Percentiles rank a stretch among this genome's conserved stretches.
phyloP scores from a whole-genome alignment of 2,329 filamentous ascomycete species.

The Malbranchea cinnamomea region DNA sequence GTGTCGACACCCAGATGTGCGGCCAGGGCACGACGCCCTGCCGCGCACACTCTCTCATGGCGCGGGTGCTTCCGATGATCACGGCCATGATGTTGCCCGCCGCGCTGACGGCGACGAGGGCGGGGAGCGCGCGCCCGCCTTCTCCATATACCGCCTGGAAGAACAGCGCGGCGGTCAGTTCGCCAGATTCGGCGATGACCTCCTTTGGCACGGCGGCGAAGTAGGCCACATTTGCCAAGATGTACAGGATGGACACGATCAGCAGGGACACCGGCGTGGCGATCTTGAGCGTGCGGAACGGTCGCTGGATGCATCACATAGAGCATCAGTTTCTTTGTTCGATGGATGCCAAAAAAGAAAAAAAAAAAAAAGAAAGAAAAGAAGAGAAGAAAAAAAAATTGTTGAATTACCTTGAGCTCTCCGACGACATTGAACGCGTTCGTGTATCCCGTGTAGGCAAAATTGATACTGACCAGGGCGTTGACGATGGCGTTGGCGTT shows the following conservation, averaged over 20 bases:
- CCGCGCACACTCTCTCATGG: conserved; percentile 46
- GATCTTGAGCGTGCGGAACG: conserved; percentile 48
- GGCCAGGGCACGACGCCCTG: conserved; percentile 49
- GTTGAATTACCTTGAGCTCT: conserved; percentile 35
- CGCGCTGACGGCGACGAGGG: conserved; percentile 39
- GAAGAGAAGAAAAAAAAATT: neutral
- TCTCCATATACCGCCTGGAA: conserved; percentile 44
- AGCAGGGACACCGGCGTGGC: conserved; percentile 45
- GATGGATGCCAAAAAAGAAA: no score
- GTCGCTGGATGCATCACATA: no score
- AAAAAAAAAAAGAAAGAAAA: no score
- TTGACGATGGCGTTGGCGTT: neutral
- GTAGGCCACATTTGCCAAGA: conserved; percentile 44
- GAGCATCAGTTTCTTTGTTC: no score
- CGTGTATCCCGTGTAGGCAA: conserved; percentile 42
- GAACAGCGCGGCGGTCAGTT: conserved; percentile 49
- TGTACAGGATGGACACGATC: conserved; percentile 45
- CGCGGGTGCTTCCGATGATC: conserved; percentile 38
- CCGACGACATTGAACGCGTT: conserved; percentile 50
- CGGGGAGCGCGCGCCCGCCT: neutral
- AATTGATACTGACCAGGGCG: conserved; percentile 34
- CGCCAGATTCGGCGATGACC: conserved; percentile 45
- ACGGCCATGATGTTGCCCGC: conserved; percentile 46
- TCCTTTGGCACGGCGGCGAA: conserved; percentile 47
- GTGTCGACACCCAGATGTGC: conserved; percentile 46